phyloP scores from a whole-genome alignment of 257 asterid species.

The Buddleja alternifolia region DNA sequence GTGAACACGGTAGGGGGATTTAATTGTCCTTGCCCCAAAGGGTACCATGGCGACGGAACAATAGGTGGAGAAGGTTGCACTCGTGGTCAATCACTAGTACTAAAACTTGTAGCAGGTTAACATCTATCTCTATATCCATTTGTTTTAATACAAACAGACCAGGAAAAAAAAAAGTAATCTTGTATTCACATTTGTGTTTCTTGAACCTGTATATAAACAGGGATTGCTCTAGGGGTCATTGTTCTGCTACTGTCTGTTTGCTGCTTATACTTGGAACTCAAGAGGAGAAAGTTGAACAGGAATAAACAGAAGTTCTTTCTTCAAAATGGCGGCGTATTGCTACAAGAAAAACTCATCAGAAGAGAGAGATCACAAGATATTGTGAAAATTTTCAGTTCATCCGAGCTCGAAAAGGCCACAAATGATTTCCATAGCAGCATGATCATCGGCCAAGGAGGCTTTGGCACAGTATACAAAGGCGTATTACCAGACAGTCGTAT shows the following conservation, averaged over 20 bases:
- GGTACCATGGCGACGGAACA: slow-evolving; percentile 36
- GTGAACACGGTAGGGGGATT: slow-evolving; percentile 15
- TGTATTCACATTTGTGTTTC: no score
- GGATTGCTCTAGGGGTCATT: no score
- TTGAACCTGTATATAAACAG: neutral
- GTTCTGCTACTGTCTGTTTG: no score
- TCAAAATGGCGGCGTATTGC: no score
- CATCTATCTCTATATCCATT: no score
- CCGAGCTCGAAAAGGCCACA: slow-evolving; percentile 31
- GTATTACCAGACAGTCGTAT: neutral
- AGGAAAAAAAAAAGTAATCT: no score
- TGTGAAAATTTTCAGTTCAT: slow-evolving; percentile 3
- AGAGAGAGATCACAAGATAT: neutral
- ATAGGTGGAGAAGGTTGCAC: slow-evolving; percentile 22
- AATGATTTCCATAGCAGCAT: slow-evolving; percentile 14
- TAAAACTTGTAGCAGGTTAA: no score
- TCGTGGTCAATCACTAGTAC: neutral
- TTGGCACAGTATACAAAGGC: slow-evolving; percentile 30
- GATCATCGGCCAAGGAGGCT: slow-evolving; percentile 34
- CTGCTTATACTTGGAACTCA: slow-evolving; percentile 20
- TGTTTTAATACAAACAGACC: no score
- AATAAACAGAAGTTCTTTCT: no score
- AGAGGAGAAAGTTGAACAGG: slow-evolving; percentile 22
- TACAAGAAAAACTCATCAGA: slow-evolving; percentile 26
- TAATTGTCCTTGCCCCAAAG: slow-evolving; percentile 36